These are phyloP conservation scores for Cytospora piceicola DNA, from an alignment of 2,329 filamentous ascomycete species.

Conservation along the genomic window DNA sequence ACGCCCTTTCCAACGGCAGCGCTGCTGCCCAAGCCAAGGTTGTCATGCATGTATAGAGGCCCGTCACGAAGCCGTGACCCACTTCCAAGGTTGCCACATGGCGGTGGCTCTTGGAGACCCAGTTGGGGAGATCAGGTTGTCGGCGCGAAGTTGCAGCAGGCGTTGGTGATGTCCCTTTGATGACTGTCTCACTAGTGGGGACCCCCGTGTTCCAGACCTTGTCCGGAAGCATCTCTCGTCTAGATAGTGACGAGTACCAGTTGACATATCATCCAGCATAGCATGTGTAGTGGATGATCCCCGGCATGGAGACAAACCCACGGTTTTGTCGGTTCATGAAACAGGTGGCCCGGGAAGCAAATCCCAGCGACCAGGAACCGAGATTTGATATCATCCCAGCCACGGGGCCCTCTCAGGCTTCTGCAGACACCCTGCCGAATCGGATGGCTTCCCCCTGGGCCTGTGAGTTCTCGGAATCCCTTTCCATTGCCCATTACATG, in stretches of 20 bases:
- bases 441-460: slow-evolving; percentile 20
- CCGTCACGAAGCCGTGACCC: slow-evolving; percentile 18
- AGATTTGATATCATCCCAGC: background rate
- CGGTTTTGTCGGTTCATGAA: slow-evolving; percentile 21
- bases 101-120: slow-evolving; percentile 18
- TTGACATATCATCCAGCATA: slow-evolving; percentile 9
- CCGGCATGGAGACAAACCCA: slow-evolving; percentile 7
- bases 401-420: slow-evolving; percentile 2
- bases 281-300: background rate
- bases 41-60: slow-evolving; percentile 14
- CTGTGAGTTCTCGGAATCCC: slow-evolving; percentile 20
- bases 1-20: slow-evolving; percentile 19
- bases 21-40: slow-evolving; percentile 26
- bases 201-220: slow-evolving; percentile 16
- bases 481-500: slow-evolving; percentile 19
- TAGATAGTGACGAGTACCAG: background rate
- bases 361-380: slow-evolving; percentile 6
- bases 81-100: slow-evolving; percentile 31
- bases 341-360: slow-evolving; percentile 5
- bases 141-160: slow-evolving; percentile 8
- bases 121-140: slow-evolving; percentile 5
- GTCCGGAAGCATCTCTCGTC: background rate
- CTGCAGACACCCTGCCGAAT: slow-evolving; percentile 24
- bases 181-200: slow-evolving; percentile 15
- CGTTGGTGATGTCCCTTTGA: slow-evolving; percentile 17